Base-by-base conservation (phyloP, 1,139 yeast species). In the Candida dubliniensis region DNA sequence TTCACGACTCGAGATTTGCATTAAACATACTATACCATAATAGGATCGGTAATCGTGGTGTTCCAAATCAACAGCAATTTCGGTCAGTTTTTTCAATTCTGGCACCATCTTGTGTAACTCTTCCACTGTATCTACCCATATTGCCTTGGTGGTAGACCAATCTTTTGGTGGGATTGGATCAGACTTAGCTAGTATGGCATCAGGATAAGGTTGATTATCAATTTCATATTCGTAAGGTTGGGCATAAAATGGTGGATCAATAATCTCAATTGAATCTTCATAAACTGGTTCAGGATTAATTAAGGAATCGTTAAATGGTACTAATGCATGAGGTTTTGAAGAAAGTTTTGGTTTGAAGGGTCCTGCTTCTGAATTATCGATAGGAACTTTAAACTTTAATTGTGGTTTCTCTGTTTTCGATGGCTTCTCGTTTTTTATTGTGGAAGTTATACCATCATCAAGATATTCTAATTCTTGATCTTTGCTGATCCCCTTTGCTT, bases 31-130 rank as follows among this genome's bases (percentile, higher is more conserved):
- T 40, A 95, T 69, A 39, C 99, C 99, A 55, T 85, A 84, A 56
- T 87, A 95, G 0, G 96, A 77, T 63, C 98, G 76, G 60, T 79
- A 87, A 58, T 91, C 98, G 60, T 95, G 99, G 64, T 95, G 99
- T 60, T 95, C 99, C 52, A 95, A 77, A 73, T 95, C 99, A n/a
- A 95, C 85, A 0, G 99, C 99, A 35, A 95, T 79, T 50, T 82
- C 96, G 1, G 71, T 64, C 49, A 75, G 74, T 1, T 61, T 57
- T 39, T 64, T 62, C 42, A 95, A 70, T 10, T 72, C 77, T 0
- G 66, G 58, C 1, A 89, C 56, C 86, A 95, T 79, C 5, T 60
- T 61, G 0, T 67, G 56, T 32, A 93, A 63, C 31, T 70, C 68
- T 13, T 76, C 82, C 1, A 67, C 66, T 1, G 76, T 74, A 50